These are phyloP conservation scores for Naganishia vishniacii DNA, from an alignment of 768 basidiomycete species.

Conservation along the genomic window DNA sequence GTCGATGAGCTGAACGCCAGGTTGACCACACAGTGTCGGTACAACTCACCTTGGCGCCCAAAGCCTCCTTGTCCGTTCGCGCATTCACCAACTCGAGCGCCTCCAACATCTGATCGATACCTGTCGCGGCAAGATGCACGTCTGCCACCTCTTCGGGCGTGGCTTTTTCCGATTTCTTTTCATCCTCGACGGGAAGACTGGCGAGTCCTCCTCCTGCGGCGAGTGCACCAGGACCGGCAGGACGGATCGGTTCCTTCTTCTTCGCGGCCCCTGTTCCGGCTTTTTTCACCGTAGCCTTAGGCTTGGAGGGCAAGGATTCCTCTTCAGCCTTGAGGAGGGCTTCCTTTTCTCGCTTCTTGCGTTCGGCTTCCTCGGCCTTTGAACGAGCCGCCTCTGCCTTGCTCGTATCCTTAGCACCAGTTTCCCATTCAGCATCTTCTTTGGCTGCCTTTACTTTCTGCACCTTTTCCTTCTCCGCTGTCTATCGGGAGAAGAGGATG, in stretches of 20 bases:
- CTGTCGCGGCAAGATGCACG: constrained; percentile 74
- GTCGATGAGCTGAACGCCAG: no score
- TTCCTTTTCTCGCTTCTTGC: constrained; percentile 79
- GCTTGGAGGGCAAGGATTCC: constrained; percentile 55
- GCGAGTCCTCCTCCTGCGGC: constrained; percentile 60
- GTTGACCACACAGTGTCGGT: no score
- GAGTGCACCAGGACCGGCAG: constrained; percentile 78
- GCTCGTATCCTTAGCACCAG: constrained; percentile 37
- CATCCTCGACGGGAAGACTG: constrained; percentile 32
- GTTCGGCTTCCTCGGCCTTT: constrained; percentile 49
- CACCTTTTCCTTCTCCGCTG: constrained; percentile 40
- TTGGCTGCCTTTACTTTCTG: constrained; percentile 43
- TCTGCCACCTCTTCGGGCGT: constrained; percentile 34
- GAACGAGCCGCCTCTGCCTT: constrained; percentile 43
- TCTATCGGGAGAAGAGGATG: constrained; percentile 13
- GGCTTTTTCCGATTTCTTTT: constrained; percentile 22
- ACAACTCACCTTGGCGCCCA: constrained; percentile 60
- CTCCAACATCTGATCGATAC: constrained; percentile 85
- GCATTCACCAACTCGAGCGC: constrained; percentile 80
- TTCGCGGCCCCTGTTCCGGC: constrained; percentile 35
- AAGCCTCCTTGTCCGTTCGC: constrained; percentile 85
- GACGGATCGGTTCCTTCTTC: constrained; percentile 53
- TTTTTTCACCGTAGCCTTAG: constrained; percentile 56
- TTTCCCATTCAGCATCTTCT: constrained; percentile 55
- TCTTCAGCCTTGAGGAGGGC: constrained; percentile 85